phyloP scores from a whole-genome alignment of 768 basidiomycete genomes.

The Termitomyces sp. region DNA sequence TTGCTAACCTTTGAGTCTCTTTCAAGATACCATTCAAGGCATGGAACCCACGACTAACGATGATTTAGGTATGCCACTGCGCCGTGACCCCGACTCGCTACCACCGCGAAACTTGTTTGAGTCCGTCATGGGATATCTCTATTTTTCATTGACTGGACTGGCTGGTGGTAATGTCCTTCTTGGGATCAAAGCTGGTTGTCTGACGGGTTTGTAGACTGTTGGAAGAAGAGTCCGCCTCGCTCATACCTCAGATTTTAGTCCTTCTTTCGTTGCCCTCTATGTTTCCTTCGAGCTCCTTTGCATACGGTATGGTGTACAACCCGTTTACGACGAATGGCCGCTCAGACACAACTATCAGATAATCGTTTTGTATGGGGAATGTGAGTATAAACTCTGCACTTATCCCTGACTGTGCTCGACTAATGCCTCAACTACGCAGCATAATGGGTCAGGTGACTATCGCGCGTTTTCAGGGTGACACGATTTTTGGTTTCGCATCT shows the following conservation, averaged over 20 bases:
- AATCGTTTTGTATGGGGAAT: slow-evolving; percentile 70
- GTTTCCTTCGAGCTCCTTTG: slow-evolving; percentile 46
- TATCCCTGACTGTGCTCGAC: not conserved
- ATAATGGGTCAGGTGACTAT: slow-evolving; percentile 74
- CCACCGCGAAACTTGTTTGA: slow-evolving; percentile 62
- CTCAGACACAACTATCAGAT: slow-evolving; percentile 24
- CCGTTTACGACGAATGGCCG: not conserved
- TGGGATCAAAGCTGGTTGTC: slow-evolving; percentile 63
- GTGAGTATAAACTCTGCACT: slow-evolving; percentile 26
- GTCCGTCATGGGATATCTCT: slow-evolving; percentile 37
- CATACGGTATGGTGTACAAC: slow-evolving; percentile 40
- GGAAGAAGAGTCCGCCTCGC: not conserved
- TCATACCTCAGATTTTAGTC: slow-evolving; percentile 26
- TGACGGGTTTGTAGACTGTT: slow-evolving; percentile 40
- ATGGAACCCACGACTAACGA: slow-evolving; percentile 31
- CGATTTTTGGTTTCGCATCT: slow-evolving; percentile 55
- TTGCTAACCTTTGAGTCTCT: not conserved
- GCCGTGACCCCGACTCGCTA: slow-evolving; percentile 69
- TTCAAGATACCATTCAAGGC: slow-evolving; percentile 47
- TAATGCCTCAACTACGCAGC: slow-evolving; percentile 22
- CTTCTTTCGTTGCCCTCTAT: slow-evolving; percentile 56
- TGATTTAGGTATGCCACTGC: slow-evolving; percentile 51
- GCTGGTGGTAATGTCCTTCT: slow-evolving; percentile 59
- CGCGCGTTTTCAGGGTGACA: slow-evolving; percentile 71
- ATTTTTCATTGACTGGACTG: slow-evolving; percentile 32